These are phyloP conservation scores for Fusarium sp. DNA, from an alignment of 2,329 filamentous ascomycete species.

Conservation along the genomic window DNA sequence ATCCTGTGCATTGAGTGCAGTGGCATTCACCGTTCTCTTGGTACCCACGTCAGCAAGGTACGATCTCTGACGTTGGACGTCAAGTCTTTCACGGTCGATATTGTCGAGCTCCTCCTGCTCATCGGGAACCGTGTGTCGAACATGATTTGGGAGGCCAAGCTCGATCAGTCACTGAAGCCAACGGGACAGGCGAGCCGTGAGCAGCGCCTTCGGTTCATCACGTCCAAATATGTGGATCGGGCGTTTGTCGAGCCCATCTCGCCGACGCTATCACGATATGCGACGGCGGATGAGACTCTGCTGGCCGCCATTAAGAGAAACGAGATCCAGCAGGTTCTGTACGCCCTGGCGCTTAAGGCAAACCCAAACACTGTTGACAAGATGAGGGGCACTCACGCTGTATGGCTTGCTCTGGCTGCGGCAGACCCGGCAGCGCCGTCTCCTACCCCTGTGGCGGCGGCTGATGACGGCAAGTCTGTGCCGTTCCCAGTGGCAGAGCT, in stretches of 20 bases:
- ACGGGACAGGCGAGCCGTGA: constrained; percentile 80
- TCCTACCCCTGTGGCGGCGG: constrained; percentile 54
- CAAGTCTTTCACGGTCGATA: constrained; percentile 94
- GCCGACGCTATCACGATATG: constrained; percentile 75
- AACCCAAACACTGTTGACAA: constrained; percentile 88
- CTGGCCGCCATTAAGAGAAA: constrained; percentile 95
- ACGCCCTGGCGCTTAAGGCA: constrained; percentile 83
- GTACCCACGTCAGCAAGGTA: constrained; percentile 97
- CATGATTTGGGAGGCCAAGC: constrained; percentile 90
- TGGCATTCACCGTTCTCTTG: constrained; percentile 93
- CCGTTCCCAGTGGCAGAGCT: constrained; percentile 91
- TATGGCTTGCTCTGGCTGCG: constrained; percentile 90
- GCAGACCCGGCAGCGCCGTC: constrained; percentile 86
- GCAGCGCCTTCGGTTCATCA: constrained; percentile 93
- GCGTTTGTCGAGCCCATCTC: constrained; percentile 82
- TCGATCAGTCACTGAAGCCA: constrained; percentile 78
- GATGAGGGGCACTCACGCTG: constrained; percentile 84
- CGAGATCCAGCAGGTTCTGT: constrained; percentile 91
- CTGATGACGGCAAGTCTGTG: constrained; percentile 60
- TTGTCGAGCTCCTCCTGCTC: constrained; percentile 89
- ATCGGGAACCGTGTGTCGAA: constrained; percentile 96
- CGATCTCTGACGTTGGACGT: constrained; percentile 95
- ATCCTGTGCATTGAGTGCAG: constrained; percentile 98
- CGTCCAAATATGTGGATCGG: constrained; percentile 88
- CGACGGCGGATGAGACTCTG: constrained; percentile 83